Evolutionary conservation across 2,329 filamentous ascomycete genomes (phyloP), one percentile per base, ranked within the genome.

Genomic region (Pyricularia pennisetigena): DNA sequence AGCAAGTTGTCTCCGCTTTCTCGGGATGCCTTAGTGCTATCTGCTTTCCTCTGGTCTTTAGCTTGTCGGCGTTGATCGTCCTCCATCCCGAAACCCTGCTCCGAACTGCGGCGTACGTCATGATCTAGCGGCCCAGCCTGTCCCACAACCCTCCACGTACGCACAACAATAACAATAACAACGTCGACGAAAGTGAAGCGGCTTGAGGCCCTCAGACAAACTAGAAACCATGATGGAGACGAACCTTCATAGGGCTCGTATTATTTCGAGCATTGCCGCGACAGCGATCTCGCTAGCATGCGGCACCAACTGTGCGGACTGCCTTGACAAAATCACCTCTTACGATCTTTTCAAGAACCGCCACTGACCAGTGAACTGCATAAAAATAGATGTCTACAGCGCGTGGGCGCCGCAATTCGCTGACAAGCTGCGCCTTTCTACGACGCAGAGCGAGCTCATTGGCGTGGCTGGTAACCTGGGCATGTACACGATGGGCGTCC

Each of bases 401-500:
- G 94, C 94, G 79, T 99, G 95, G 94, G 93, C 92, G 16, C 95
- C 95, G 24, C 94, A 97, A 79, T 97, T 97, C 76, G 93, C 94
- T 66, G 89, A 96, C 74, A 89, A 87, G 73, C 83, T 99, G 73
- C 88, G 90, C 76, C 86, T 98, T 70, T 93, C 93, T 16, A 90
- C 95, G n/a, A 98, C 94, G 2, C 85, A 97, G 78, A 93, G 88
- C 79, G 98, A 99, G 79, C 79, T 98, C 72, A 94, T 99, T 75
- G 94, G 91, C 62, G 83, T 91, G n/a, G 85, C 87, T 64, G 91
- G 88, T n/a, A 94, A 94, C 75, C 80, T 98, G 75, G 94, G 94
- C 75, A 97, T 97, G 92, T 98, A 98, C 79, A 89, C 89, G 8
- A 85, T 92, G 75, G 95, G 95, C 30, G 91, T 98, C 73, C 94